These are phyloP conservation scores for Rhizophlyctis rosea DNA, from an alignment of 192 early-diverging fungal genomes.

Conservation along the genomic window DNA sequence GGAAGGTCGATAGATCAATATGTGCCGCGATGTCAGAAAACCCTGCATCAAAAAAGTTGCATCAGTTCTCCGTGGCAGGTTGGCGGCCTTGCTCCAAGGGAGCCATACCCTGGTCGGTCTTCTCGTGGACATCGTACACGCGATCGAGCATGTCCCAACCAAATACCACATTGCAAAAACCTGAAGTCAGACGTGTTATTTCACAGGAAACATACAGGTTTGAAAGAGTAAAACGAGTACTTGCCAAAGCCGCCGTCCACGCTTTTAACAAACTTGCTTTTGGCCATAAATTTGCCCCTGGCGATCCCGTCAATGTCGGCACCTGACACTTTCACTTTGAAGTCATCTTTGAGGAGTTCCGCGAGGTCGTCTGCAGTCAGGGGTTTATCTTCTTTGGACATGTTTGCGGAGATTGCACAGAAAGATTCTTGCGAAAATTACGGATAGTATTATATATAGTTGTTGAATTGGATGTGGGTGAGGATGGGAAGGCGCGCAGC, in stretches of 20 bases:
- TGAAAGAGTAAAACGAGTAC: conserved; percentile 4
- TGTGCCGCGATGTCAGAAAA: conserved; percentile 65
- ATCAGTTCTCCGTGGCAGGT: no score
- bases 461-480: no score
- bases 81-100: no score
- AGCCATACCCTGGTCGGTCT: no score
- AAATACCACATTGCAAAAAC: conserved; percentile 76
- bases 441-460: no score
- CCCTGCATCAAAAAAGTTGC: conserved; percentile 17
- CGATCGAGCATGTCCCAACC: conserved; percentile 80
- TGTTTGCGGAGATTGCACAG: no score
- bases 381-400: no score
- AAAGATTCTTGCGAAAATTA: no score
- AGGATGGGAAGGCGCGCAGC: no score
- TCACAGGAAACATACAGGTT: neutral
- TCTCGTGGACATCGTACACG: conserved; percentile 53
- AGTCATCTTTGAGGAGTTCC: conserved; percentile 10
- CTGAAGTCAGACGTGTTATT: conserved; percentile 24
- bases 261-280: conserved; percentile 63
- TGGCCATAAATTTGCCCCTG: conserved; percentile 65
- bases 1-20: conserved; percentile 61
- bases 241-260: conserved; percentile 68
- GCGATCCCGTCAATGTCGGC: conserved; percentile 72
- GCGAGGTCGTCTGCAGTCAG: conserved; percentile 4
- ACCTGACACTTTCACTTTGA: conserved; percentile 49